A percentile compares a stretch with the other conserved stretches of the same genome.
phyloP scores from a whole-genome alignment of 306 rosid species.

The Datisca glomerata region DNA sequence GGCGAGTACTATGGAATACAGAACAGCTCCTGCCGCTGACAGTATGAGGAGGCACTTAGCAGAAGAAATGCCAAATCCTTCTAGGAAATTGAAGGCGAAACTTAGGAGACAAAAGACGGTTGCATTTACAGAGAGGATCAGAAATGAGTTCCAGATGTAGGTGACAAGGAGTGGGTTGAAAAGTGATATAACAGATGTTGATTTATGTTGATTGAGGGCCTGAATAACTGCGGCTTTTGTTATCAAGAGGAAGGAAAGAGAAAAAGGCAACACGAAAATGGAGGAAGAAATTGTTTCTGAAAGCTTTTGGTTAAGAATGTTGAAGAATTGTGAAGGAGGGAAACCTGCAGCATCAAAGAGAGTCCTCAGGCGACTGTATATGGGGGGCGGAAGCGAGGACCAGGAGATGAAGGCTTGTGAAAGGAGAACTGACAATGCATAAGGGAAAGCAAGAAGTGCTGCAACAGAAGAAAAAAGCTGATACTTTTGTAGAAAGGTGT shows the following conservation, averaged over 20 bases:
- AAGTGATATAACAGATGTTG: slow-evolving; percentile 26
- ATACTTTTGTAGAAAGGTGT: slow-evolving; percentile 13
- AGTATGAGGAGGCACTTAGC: slow-evolving; percentile 26
- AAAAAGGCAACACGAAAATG: slow-evolving; percentile 11
- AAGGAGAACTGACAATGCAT: slow-evolving; percentile 12
- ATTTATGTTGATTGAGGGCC: slow-evolving; percentile 36
- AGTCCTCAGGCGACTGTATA: slow-evolving; percentile 35
- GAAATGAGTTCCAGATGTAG: slow-evolving; percentile 42
- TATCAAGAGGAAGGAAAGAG: slow-evolving; percentile 18
- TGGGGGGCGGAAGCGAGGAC: slow-evolving; percentile 15
- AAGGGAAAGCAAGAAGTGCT: slow-evolving; percentile 14
- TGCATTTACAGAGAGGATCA: slow-evolving; percentile 69
- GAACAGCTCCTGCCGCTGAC: slow-evolving; percentile 59
- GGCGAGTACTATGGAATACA: slow-evolving; percentile 80
- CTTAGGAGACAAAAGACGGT: slow-evolving; percentile 47
- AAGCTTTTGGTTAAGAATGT: slow-evolving; percentile 5
- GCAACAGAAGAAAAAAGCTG: slow-evolving; percentile 9
- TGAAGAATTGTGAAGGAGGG: slow-evolving; percentile 10
- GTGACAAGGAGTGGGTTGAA: slow-evolving; percentile 52
- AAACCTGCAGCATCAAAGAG: slow-evolving; percentile 31
- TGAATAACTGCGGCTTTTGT: slow-evolving; percentile 22
- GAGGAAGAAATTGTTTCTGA: slow-evolving; percentile 11
- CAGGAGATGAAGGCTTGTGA: slow-evolving; percentile 11
- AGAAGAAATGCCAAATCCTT: slow-evolving; percentile 34
- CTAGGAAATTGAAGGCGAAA: slow-evolving; percentile 45